Percentiles rank a stretch among this genome's conserved stretches.
Conservation (phyloP, 495 filamentous ascomycete species). For the Hypoxylon trugodes region DNA sequence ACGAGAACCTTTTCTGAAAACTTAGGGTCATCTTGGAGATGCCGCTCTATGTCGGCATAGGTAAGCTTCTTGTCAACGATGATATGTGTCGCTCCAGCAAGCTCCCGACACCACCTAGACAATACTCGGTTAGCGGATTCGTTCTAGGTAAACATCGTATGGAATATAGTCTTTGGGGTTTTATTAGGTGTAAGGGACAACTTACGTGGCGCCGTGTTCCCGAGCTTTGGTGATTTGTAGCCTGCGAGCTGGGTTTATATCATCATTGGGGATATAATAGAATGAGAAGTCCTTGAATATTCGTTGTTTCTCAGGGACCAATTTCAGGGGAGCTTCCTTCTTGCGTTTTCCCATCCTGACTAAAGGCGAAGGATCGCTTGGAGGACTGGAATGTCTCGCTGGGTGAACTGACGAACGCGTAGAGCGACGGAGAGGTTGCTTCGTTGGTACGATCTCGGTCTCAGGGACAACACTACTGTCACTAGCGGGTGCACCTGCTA, state of each 20-base stretch:
- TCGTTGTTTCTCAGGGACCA: conserved; percentile 65
- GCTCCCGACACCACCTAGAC: conserved; percentile 45
- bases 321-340: conserved; percentile 44
- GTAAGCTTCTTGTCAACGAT: conserved; percentile 77
- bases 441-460: conserved; percentile 17
- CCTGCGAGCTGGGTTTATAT: conserved; percentile 69
- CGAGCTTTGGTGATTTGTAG: conserved; percentile 76
- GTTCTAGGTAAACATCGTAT: too few species aligned
- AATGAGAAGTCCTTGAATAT: conserved; percentile 73
- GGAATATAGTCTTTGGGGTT: background rate
- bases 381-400: conserved; percentile 16
- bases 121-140: conserved; percentile 3
- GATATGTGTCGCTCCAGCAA: conserved; percentile 69
- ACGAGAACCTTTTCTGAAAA: conserved; percentile 60
- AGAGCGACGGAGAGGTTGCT: conserved; percentile 28
- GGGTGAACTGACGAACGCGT: conserved; percentile 32
- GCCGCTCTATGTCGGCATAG: conserved; percentile 68
- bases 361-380: conserved; percentile 30
- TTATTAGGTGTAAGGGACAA: background rate
- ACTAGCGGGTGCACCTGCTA: background rate
- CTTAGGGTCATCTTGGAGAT: conserved; percentile 31
- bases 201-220: conserved; percentile 72
- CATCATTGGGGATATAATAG: conserved; percentile 84
- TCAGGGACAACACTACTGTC: conserved; percentile 8
- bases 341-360: conserved; percentile 60